These are phyloP conservation scores for Geoglossum glabrum DNA, from an alignment of 495 filamentous ascomycete species.

Conservation along the genomic window DNA sequence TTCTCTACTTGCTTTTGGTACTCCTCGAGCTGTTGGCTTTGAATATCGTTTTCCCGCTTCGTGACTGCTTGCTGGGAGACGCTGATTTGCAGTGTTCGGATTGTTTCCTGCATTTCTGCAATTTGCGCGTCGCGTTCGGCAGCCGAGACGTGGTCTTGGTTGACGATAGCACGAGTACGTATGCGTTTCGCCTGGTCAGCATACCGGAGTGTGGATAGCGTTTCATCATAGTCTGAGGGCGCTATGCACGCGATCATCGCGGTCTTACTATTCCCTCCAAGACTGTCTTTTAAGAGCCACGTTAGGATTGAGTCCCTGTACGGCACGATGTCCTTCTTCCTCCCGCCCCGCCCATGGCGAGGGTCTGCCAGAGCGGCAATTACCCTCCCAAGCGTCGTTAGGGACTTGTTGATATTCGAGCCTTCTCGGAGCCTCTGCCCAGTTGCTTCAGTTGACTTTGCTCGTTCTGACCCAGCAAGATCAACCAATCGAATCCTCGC, in stretches of 20 bases:
- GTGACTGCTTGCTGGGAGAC: constrained; percentile 36
- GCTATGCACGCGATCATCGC: constrained; percentile 98
- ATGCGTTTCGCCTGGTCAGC: constrained; percentile 96
- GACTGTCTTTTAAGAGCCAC: constrained; percentile 84
- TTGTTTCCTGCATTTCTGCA: constrained; percentile 80
- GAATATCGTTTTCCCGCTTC: constrained; percentile 27
- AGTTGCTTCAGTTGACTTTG: constrained; percentile 88
- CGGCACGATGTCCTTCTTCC: constrained; percentile 55
- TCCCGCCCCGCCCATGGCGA: constrained; percentile 31
- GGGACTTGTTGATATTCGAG: constrained; percentile 94
- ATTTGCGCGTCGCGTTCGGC: constrained; percentile 90
- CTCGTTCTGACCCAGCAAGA: constrained; percentile 83
- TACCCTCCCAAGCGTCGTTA: constrained; percentile 86
- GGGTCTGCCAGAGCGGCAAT: constrained; percentile 92
- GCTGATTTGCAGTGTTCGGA: constrained; percentile 59
- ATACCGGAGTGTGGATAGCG: constrained; percentile 85
- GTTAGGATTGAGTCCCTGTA: constrained; percentile 96
- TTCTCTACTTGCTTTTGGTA: constrained; percentile 72
- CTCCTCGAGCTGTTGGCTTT: constrained; percentile 59
- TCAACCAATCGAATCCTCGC: constrained; percentile 91
- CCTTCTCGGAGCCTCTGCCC: constrained; percentile 80
- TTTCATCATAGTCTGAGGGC: constrained; percentile 92
- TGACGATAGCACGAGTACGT: constrained; percentile 87
- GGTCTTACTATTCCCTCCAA: constrained; percentile 92
- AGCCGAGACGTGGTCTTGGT: constrained; percentile 71